A percentile compares a stretch with the other conserved stretches of the same genome.
Conservation (phyloP, 257 asterid species). For the Ehretia macrophylla region DNA sequence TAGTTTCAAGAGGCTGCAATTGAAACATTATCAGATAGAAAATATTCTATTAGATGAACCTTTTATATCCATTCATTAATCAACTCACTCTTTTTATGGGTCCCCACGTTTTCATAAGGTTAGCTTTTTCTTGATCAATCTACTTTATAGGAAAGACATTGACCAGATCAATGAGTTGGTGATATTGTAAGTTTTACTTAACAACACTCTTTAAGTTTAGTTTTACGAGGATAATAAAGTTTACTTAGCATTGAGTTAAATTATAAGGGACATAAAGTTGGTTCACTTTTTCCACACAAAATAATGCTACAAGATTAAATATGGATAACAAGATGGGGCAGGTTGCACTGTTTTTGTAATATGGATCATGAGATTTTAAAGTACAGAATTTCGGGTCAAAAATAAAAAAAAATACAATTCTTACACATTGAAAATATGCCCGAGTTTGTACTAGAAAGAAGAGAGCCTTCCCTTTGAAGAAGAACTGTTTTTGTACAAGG, state of each 20-base stretch:
- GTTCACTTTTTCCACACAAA: slow-evolving; percentile 34
- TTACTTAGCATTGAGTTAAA: slow-evolving; percentile 19
- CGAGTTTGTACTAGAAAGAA: background rate
- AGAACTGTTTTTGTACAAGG: slow-evolving; percentile 51
- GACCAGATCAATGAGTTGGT: slow-evolving; percentile 1
- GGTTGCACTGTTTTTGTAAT: slow-evolving; percentile 16
- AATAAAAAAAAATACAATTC: slow-evolving; percentile 34
- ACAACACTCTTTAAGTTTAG: slow-evolving; percentile 1
- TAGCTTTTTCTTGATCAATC: slow-evolving; percentile 20
- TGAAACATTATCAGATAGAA: slow-evolving; percentile 7
- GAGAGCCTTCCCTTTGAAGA: slow-evolving; percentile 16
- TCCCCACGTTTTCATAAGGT: slow-evolving; percentile 7
- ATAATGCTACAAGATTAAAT: background rate
- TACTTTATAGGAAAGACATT: slow-evolving; percentile 24
- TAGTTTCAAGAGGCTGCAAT: slow-evolving; percentile 1
- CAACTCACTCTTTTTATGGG: slow-evolving; percentile 17
- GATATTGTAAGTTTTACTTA: too few species aligned
- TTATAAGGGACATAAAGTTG: slow-evolving; percentile 50
- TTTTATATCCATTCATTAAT: slow-evolving; percentile 15
- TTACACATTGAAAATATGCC: slow-evolving; percentile 25
- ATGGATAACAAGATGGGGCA: slow-evolving; percentile 21
- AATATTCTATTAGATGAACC: slow-evolving; percentile 8
- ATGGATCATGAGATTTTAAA: slow-evolving; percentile 37
- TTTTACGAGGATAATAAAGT: slow-evolving; percentile 20
- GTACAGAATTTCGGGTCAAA: slow-evolving; percentile 47